Base-by-base conservation (phyloP, 345 rosid genomes). In the Salix caprea region DNA sequence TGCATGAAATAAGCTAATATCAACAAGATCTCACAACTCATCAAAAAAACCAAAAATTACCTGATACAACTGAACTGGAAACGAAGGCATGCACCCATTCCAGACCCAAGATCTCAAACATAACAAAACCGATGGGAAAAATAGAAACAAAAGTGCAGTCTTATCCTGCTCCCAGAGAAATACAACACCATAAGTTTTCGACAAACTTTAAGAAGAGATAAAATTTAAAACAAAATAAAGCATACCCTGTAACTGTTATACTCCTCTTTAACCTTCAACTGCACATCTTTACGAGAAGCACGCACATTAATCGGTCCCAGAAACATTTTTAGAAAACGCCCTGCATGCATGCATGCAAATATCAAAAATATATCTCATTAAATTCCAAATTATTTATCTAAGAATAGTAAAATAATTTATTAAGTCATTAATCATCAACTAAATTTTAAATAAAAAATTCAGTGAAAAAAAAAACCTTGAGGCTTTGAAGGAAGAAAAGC, bases 61-160 rank as follows among this genome's bases (percentile, higher is more conserved):
- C 94, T 96, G 92, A 72, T 96, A 96, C 34, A 92, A 88, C 79
- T 96, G 99, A 79, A 96, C 99, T 61, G 99, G 98, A 77, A 96
- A 92, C 23, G 97, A 89, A 1, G 98, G 98, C 87, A 94, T 86
- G 84, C 99, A 96, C 34, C 96, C 96, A 75, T 79, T 85, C 99
- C 99, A 96, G 61, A 88, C 79, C 88, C 89, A 89, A 67, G 97
- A 88, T 84, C 99, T 87, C 72, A 91, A 84, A 60, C 86, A 80
- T 6, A 93, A 89, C n/a, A 96, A 90, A 52, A 77, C 54, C 23
- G 94, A 87, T 6, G 99, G 99, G 77, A 96, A 96, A 52, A 96
- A 85, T 76, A 93, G 98, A 80, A 96, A 96, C 26, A 96, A 86
- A 78, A 93, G 90, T 80, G 98, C 99, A 37, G 99, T 96, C 80